phyloP scores from a whole-genome alignment of 2,329 filamentous ascomycete genomes.

The Thyridium curvatum region DNA sequence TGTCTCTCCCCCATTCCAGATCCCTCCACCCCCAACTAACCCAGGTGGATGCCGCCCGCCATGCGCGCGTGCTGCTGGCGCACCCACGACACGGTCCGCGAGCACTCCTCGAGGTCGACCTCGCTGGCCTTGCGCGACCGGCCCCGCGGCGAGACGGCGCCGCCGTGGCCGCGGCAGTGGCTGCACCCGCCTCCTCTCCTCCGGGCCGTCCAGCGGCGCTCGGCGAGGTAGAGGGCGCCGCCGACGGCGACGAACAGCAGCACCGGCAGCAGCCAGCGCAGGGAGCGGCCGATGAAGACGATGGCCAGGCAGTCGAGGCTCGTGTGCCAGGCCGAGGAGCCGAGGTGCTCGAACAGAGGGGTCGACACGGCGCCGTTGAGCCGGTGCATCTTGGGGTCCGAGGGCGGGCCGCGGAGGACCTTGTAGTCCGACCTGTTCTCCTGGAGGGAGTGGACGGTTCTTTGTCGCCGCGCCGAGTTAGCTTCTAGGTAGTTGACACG shows the following conservation, averaged over 20 bases:
- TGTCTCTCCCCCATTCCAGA: no score
- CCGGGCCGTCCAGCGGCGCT: slow-evolving; percentile 1
- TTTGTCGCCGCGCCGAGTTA: slow-evolving; percentile 3
- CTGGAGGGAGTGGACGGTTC: slow-evolving; percentile 29
- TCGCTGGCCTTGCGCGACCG: no score
- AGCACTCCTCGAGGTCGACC: no score
- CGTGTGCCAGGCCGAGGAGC: slow-evolving; percentile 34
- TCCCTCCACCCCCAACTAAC: no score
- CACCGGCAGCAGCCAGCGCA: slow-evolving; percentile 5
- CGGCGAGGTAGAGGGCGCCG: slow-evolving; percentile 5
- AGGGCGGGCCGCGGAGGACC: slow-evolving; percentile 24
- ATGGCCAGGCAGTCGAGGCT: slow-evolving; percentile 25
- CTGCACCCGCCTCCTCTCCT: slow-evolving; percentile 2
- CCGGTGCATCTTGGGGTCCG: slow-evolving; percentile 22
- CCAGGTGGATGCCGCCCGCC: no score
- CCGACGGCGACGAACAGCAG: slow-evolving; percentile 2
- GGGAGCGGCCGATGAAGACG: slow-evolving; percentile 9
- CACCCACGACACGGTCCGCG: no score
- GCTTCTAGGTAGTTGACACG: neutral
- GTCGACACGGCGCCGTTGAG: slow-evolving; percentile 31
- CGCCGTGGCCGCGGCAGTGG: no score
- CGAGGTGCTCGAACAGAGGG: slow-evolving; percentile 32
- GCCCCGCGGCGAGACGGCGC: no score
- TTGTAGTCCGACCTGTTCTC: slow-evolving; percentile 22
- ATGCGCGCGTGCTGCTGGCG: no score